phyloP scores from a whole-genome alignment of 2,329 filamentous ascomycete species.

The Cladophialophora chaetospira region DNA sequence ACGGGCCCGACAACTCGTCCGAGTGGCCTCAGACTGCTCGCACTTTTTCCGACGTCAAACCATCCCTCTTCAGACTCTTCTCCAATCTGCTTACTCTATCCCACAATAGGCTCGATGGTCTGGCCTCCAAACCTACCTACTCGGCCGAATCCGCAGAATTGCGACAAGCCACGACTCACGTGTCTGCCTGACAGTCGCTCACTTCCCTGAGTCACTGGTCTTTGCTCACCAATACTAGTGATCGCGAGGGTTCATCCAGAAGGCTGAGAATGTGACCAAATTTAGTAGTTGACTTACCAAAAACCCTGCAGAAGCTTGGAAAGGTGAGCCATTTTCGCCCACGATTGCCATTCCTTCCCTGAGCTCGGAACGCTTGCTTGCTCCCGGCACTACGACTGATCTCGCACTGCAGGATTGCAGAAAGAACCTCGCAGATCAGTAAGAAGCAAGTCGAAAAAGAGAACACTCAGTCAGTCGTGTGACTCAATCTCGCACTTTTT shows the following conservation, averaged over 20 bases:
- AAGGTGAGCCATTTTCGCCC: constrained; percentile 8
- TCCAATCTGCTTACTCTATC: background rate
- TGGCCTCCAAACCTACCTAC: background rate
- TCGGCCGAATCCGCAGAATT: constrained; percentile 5
- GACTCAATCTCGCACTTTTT: background rate
- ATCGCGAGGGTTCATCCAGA: background rate
- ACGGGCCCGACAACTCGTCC: constrained; percentile 11
- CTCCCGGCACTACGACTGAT: background rate
- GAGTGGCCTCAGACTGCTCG: constrained; percentile 1
- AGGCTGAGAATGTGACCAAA: constrained; percentile 2
- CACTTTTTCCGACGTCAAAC: background rate
- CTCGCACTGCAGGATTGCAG: background rate
- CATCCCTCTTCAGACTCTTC: background rate
- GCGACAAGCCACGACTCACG: background rate
- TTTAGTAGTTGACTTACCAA: background rate
- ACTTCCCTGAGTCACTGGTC: background rate
- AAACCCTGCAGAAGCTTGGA: background rate
- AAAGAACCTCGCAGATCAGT: constrained; percentile 12
- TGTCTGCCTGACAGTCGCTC: too few relatives aligned
- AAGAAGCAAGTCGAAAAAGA: background rate
- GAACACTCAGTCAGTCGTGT: background rate
- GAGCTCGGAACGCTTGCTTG: too few relatives aligned
- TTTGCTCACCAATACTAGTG: background rate
- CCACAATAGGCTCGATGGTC: background rate
- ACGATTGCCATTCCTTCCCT: too few relatives aligned